These are phyloP conservation scores for Lathyrus aphaca DNA, from an alignment of 306 rosid species.

Conservation along the genomic window DNA sequence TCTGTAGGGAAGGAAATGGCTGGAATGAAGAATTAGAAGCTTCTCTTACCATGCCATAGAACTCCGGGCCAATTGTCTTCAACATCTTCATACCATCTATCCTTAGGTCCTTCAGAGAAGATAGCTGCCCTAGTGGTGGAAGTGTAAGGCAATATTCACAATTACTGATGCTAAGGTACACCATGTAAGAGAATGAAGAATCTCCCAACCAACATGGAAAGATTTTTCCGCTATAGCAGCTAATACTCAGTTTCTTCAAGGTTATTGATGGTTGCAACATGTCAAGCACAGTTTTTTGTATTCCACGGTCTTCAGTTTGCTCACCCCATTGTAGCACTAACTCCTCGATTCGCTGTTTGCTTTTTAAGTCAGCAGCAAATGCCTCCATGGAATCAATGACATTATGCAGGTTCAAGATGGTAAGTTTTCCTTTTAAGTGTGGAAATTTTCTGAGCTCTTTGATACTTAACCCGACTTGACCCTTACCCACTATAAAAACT, in stretches of 20 bases:
- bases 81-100: not conserved
- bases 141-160: not conserved
- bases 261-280: not conserved
- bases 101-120: not conserved
- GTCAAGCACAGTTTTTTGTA: not conserved
- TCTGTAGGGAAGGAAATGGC: not conserved
- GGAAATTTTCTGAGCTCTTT: not conserved
- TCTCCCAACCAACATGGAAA: not conserved
- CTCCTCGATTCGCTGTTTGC: not conserved
- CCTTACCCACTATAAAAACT: not conserved
- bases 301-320: not conserved
- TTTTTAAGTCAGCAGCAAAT: not conserved
- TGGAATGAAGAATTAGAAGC: not conserved
- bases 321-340: not conserved
- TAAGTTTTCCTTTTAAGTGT: not conserved
- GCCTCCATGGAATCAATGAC: not conserved
- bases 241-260: not conserved
- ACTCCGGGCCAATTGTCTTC: not conserved
- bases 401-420: constrained; percentile 4
- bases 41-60: not conserved
- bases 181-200: not conserved
- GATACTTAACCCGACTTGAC: not conserved
- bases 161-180: not conserved
- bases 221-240: not conserved
- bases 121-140: not conserved